Base-by-base conservation (phyloP, 1,284 basidiomycete genomes). In the Pisolithus thermaeus region DNA sequence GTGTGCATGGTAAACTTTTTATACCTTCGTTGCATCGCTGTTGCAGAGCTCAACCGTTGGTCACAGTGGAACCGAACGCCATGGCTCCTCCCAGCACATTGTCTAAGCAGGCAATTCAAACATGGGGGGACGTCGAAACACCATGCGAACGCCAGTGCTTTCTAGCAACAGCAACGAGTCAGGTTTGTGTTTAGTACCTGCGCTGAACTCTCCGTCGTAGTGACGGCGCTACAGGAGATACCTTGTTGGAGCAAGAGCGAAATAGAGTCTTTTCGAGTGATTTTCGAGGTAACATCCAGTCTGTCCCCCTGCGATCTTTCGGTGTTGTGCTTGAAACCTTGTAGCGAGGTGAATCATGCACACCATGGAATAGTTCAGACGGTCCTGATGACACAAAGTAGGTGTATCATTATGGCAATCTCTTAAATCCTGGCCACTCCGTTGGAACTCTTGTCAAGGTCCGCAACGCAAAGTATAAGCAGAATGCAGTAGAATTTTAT, bases 1-100 rank as follows among this genome's bases (percentile, higher is more conserved):
- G 65, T 32, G 65, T 72, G 2, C 83, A 84, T 59, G 61, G 81
- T 79, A 58, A 59, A 68, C 62, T 47, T 50, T 53, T n/a, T 3
- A 20, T 23, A 50, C 36, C 52, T 12, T 5, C 12, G 12, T 35
- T 12, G 32, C 4, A 14, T 35, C n/a, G 25, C 47, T 11, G 28
- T 23, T 8, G 43, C 22, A 36, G n/a, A 18, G 20, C 58, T 65
- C 44, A 51, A 46, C 54, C 35, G 47, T 40, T n/a, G 47, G 18
- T 12, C 43, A 30, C 55, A 75, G 70, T 68, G 12, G 69, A 70
- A 22, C 56, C 64, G 14, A 62, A 69, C 22, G 58, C 64, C 11
- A 59, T 69, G 49, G 68, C 70, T 14, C 58, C 57, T 18, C 42
- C 56, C 2, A 52, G 57, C 11, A 51, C 54, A 16, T 63, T 67